Conservation (phyloP, 805 yeast species). For the Kodamaea leandrae region DNA sequence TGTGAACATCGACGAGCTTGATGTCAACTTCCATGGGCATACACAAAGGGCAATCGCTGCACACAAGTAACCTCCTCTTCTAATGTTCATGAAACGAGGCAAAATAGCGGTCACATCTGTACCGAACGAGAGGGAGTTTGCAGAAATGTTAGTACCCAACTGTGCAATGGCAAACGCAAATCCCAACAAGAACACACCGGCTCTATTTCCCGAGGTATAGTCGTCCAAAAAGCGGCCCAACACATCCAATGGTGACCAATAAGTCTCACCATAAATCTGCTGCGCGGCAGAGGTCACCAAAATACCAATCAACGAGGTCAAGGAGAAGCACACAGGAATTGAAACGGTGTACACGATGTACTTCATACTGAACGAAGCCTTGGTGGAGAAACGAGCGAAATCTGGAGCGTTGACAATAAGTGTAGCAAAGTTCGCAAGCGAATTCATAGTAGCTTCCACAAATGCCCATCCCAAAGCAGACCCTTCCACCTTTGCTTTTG, state of each 20-base stretch:
- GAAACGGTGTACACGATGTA: constrained; percentile 50
- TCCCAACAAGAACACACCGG: constrained; percentile 75
- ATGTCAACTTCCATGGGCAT: constrained; percentile 80
- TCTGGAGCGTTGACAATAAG: constrained; percentile 86
- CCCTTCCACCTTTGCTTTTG: constrained; percentile 49
- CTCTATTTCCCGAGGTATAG: constrained; percentile 59
- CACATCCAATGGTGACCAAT: constrained; percentile 85
- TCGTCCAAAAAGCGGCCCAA: constrained; percentile 56
- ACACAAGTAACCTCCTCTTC: constrained; percentile 80
- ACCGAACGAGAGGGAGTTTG: constrained; percentile 69
- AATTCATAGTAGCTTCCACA: constrained; percentile 71
- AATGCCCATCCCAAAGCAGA: constrained; percentile 79
- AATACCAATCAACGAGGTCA: constrained; percentile 83
- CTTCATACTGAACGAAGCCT: constrained; percentile 37
- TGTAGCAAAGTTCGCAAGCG: constrained; percentile 86
- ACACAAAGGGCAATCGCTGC: constrained; percentile 67
- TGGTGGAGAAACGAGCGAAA: constrained; percentile 76
- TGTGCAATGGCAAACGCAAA: constrained; percentile 73
- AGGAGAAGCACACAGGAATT: constrained; percentile 73
- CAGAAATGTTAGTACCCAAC: constrained; percentile 73
- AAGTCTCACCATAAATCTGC: constrained; percentile 60
- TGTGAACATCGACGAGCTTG: constrained; percentile 70
- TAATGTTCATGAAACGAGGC: constrained; percentile 64
- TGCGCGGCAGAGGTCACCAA: constrained; percentile 79
- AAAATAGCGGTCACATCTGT: constrained; percentile 67